These are phyloP conservation scores for Wallacemonas sp. DNA, from an alignment of 208 protist genomes.

Conservation along the genomic window DNA sequence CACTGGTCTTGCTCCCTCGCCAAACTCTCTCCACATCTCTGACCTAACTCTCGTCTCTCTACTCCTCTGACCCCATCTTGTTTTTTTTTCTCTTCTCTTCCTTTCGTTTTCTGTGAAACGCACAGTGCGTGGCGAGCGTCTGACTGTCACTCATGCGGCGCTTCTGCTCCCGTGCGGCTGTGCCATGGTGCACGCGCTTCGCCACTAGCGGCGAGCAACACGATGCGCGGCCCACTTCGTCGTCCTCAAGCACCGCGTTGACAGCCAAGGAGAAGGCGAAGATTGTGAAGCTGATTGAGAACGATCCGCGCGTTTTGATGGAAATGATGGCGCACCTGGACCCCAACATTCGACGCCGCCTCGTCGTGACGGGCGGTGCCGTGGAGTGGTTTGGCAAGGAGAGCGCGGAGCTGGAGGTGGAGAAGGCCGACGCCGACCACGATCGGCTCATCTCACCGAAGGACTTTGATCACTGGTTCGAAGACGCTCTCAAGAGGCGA, in stretches of 20 bases:
- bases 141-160: not conserved
- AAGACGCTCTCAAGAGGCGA: slow-evolving; percentile 70
- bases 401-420: slow-evolving; percentile 74
- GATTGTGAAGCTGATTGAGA: slow-evolving; percentile 74
- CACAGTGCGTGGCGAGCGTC: not conserved
- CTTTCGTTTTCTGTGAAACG: slow-evolving; percentile 4
- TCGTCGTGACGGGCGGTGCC: slow-evolving; percentile 84
- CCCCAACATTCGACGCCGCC: slow-evolving; percentile 66
- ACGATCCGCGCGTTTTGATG: slow-evolving; percentile 80
- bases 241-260: slow-evolving; percentile 8
- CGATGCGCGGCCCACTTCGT: not conserved
- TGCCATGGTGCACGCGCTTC: slow-evolving; percentile 1
- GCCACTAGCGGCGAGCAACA: not conserved
- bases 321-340: slow-evolving; percentile 79
- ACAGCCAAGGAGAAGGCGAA: slow-evolving; percentile 56
- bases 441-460: slow-evolving; percentile 85
- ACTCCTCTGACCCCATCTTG: slow-evolving; percentile 7
- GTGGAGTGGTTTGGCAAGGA: slow-evolving; percentile 94
- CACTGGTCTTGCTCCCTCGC: no score
- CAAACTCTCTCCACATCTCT: no score
- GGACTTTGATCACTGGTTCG: slow-evolving; percentile 92
- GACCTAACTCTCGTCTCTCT: slow-evolving; percentile 16
- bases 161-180: not conserved
- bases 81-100: slow-evolving; percentile 20
- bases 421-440: slow-evolving; percentile 81